phyloP scores from a whole-genome alignment of 148 eudicot species.

The Beta vulgaris region DNA sequence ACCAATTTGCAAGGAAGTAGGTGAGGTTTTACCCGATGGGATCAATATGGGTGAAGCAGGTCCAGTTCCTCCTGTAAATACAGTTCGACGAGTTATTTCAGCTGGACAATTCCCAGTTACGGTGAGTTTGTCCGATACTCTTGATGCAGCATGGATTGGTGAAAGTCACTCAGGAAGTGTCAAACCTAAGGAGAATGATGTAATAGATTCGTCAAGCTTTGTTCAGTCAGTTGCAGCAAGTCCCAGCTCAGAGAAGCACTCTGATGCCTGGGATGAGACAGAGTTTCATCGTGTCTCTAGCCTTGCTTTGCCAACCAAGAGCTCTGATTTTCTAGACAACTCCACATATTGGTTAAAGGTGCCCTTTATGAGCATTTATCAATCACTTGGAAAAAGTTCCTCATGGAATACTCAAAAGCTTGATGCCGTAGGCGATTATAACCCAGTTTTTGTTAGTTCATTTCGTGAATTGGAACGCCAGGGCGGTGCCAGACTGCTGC shows the following conservation, averaged over 20 bases:
- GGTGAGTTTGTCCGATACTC: slow-evolving; percentile 62
- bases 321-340: slow-evolving; percentile 43
- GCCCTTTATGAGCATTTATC: slow-evolving; percentile 62
- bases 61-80: slow-evolving; percentile 29
- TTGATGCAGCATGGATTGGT: slow-evolving; percentile 89
- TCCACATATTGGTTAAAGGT: slow-evolving; percentile 62
- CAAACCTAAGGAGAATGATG: slow-evolving; percentile 31
- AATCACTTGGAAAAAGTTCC: slow-evolving; percentile 51
- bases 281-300: slow-evolving; percentile 33
- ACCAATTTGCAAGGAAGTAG: slow-evolving; percentile 28
- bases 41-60: slow-evolving; percentile 28
- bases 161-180: slow-evolving; percentile 40
- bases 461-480: slow-evolving; percentile 63
- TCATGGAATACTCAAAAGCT: slow-evolving; percentile 54
- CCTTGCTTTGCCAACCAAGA: slow-evolving; percentile 36
- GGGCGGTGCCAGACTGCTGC: slow-evolving; percentile 66
- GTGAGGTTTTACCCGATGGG: slow-evolving; percentile 26
- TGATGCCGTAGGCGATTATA: slow-evolving; percentile 55
- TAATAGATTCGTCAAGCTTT: slow-evolving; percentile 27
- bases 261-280: slow-evolving; percentile 34
- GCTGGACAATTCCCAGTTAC: slow-evolving; percentile 50
- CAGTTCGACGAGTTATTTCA: slow-evolving; percentile 45
- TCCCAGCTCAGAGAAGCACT: slow-evolving; percentile 36
- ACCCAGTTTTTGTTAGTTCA: slow-evolving; percentile 66
- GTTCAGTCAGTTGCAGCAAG: slow-evolving; percentile 31